Base-by-base conservation (phyloP, 192 early-diverging fungal genomes). In the Diversispora eburnea region DNA sequence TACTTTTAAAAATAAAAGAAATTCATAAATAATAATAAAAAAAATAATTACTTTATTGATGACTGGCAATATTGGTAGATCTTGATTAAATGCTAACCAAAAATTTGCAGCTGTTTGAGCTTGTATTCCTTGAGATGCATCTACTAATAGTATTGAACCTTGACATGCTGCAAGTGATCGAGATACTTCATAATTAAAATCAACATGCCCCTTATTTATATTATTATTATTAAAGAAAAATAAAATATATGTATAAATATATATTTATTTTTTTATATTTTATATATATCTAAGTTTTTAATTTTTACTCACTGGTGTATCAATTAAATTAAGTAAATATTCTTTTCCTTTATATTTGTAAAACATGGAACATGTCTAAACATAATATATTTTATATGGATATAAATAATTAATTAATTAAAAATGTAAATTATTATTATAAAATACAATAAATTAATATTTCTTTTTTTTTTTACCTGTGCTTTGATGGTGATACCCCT, bases 31-130 rank as follows among this genome's bases (percentile, higher is more conserved):
- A 33, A 33, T n/a, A 45, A 1, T 15, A 43, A 41, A 0, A 51
- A 22, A 22, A 8, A 12, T 20, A 8, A 43, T 68, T 79, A 86
- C 87, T 83, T 96, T 98, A 77, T 98, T 98, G 42, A 99, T 78
- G 45, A 96, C 91, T 4, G 97, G 95, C 8, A 99, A 84, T 60
- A 99, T 90, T 15, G 76, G 80, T 73, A 99, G 85, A 13, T 88
- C 91, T 78, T 97, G 86, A 20, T 91, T 89, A 84, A 93, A 95
- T 8, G 97, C 97, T 56, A 98, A 77, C 74, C 89, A 96, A 79
- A 96, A 99, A 82, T 97, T 99, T 22, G 97, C 95, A 12, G 98
- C 95, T 4, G 97, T 99, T 79, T 99, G 97, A 1, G 97, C 97
- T 78, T 99, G 95, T 42, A 99, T 92, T 15, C 97, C 97, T 79